Percentiles rank a stretch among this genome's conserved stretches.
Evolutionary conservation across 2,329 filamentous ascomycete genomes (phyloP).

Genomic region (Xylaria sp.): DNA sequence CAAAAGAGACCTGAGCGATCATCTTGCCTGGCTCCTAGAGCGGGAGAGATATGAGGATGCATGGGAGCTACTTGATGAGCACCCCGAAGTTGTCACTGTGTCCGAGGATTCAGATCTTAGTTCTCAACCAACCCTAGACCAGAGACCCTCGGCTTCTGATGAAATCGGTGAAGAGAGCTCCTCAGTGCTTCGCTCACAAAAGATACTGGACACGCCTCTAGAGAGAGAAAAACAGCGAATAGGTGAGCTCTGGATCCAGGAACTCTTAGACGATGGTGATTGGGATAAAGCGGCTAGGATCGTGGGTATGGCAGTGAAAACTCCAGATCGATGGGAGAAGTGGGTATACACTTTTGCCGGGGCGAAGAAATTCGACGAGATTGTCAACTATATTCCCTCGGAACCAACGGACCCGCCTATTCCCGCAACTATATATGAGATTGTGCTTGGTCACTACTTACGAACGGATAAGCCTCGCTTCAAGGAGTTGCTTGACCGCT

Average conservation of each 20-base stretch:
- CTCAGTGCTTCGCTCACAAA: slow-evolving; percentile 66
- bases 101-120: slow-evolving; percentile 49
- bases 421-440: slow-evolving; percentile 83
- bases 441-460: slow-evolving; percentile 88
- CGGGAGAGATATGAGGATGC: slow-evolving; percentile 81
- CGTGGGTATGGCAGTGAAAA: slow-evolving; percentile 81
- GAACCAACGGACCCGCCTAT: slow-evolving; percentile 79
- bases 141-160: slow-evolving; percentile 47
- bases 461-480: slow-evolving; percentile 76
- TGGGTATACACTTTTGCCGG: slow-evolving; percentile 94
- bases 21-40: slow-evolving; percentile 83
- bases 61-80: slow-evolving; percentile 87
- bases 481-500: slow-evolving; percentile 78
- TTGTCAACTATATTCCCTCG: slow-evolving; percentile 81
- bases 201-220: slow-evolving; percentile 65
- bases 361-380: slow-evolving; percentile 85
- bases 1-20: slow-evolving; percentile 84
- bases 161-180: slow-evolving; percentile 79
- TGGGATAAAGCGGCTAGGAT: slow-evolving; percentile 82
- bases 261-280: slow-evolving; percentile 74
- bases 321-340: slow-evolving; percentile 86
- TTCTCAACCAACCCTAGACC: slow-evolving; percentile 49
- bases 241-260: slow-evolving; percentile 91
- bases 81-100: slow-evolving; percentile 72
- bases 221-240: slow-evolving; percentile 90